Conservation (phyloP, 2,329 filamentous ascomycete genomes). For the Botryosphaeria dothidea region DNA sequence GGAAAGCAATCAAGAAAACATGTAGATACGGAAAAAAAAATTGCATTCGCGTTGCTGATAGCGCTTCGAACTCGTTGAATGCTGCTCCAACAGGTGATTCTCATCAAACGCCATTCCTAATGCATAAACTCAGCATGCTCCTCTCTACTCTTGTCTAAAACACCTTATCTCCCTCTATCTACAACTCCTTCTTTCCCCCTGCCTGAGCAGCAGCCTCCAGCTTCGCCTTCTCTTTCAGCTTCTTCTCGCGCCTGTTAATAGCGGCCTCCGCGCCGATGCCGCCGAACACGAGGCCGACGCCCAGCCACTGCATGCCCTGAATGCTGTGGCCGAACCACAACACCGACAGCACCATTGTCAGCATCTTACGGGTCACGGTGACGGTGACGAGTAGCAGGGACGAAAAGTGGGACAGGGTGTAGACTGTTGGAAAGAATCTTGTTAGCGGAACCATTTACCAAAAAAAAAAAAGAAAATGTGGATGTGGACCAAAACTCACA, state of each 20-base stretch:
- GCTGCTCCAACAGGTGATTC: background rate
- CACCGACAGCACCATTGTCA: conserved; percentile 97
- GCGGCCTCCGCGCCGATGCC: conserved; percentile 89
- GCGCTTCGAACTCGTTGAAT: too few relatives aligned
- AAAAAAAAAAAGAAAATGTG: background rate
- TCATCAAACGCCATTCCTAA: background rate
- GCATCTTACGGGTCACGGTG: conserved; percentile 97
- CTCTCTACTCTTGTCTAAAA: background rate
- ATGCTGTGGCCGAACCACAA: conserved; percentile 90
- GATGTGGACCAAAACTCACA: conserved; percentile 44
- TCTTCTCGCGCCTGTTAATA: conserved; percentile 80
- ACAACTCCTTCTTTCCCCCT: conserved; percentile 24
- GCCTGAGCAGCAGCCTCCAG: conserved; percentile 23
- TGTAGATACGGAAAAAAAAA: background rate
- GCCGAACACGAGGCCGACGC: conserved; percentile 89
- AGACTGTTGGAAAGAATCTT: conserved; percentile 51
- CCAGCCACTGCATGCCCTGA: conserved; percentile 87
- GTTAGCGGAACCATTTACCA: background rate
- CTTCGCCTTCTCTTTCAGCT: conserved; percentile 71
- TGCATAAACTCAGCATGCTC: background rate
- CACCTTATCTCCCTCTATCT: background rate
- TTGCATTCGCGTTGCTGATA: background rate
- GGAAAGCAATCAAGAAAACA: too few relatives aligned
- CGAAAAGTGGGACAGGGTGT: conserved; percentile 89
- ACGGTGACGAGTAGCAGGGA: conserved; percentile 92